Conservation (phyloP, 169 alveolate species). For the Eimeria brunetti region DNA sequence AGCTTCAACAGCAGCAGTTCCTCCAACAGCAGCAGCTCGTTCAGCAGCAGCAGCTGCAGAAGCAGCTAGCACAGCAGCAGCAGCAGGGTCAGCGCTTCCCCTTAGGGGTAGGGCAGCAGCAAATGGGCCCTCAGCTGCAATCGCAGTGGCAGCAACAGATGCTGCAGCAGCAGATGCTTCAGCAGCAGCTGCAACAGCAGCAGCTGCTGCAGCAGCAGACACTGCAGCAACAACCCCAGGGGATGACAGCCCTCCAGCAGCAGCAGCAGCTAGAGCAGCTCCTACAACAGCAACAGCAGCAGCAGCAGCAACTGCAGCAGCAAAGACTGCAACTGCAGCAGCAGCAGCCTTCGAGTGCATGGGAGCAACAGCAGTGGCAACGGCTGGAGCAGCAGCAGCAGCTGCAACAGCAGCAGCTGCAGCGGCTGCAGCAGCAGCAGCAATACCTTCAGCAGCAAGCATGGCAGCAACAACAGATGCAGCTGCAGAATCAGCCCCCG, state of each 20-base stretch:
- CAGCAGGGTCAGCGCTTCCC: conserved; percentile 33
- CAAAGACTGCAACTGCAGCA: conserved; percentile 31
- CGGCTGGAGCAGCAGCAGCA: conserved; percentile 46
- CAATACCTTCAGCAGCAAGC: conserved; percentile 50
- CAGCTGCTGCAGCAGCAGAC: conserved; percentile 41
- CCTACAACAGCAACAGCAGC: conserved; percentile 40
- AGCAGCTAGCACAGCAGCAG: too few relatives aligned
- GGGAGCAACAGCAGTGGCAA: conserved; percentile 50
- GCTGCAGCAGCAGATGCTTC: conserved; percentile 16
- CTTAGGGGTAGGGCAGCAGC: conserved; percentile 7
- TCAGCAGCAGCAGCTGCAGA: too few relatives aligned
- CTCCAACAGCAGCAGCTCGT: conserved; percentile 19
- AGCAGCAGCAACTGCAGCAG: conserved; percentile 59
- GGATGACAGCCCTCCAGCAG: conserved; percentile 11
- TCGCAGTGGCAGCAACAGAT: conserved; percentile 47
- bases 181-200: conserved; percentile 55
- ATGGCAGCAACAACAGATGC: conserved; percentile 65
- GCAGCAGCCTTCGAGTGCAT: conserved; percentile 38
- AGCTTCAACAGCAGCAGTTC: conserved; percentile 12
- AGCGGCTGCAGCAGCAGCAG: conserved; percentile 66
- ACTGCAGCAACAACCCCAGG: conserved; percentile 45
- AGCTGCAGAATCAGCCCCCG: conserved; percentile 61
- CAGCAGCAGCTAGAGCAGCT: conserved; percentile 58
- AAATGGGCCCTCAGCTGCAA: not conserved
- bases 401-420: conserved; percentile 64